Base-by-base conservation (phyloP, 129 eudicot species). In the Lactuca sativa region DNA sequence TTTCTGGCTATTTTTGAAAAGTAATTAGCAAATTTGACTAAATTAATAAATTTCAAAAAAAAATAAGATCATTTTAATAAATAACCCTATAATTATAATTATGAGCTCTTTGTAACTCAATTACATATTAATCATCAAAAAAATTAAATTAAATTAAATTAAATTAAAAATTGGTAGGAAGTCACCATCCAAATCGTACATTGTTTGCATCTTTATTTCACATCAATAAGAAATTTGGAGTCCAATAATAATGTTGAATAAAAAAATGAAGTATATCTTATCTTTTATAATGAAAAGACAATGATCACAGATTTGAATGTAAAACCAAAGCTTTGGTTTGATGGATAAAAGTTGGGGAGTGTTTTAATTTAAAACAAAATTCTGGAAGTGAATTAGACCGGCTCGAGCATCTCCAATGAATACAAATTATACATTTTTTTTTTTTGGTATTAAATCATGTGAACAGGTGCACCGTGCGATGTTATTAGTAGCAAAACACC, bases 141-240 rank as follows among this genome's bases (percentile, higher is more conserved):
- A 25, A 25, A 25, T 25, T 0, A 25, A 25, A 25, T 0, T 0
- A 0, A 25, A 25, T 25, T 0, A 25, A 25, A 25, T 25, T 0
- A 1, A 25, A 0, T 25, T 0, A 25, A 25, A 47, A 12, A 1
- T 11, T 47, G 52, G 52, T 47, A 12, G 52, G 15, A 11, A 38
- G 62, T 68, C 73, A 4, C 48, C 17, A 53, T 68, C 72, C 52
- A 25, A 32, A 48, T 66, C 12, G 4, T 32, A 52, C 73, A 37
- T 12, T 47, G 52, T 47, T 43, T 52, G 7, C 62, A 34, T 53
- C 63, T 68, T 68, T 68, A 68, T 68, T 68, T 68, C 73, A 17
- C 62, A 68, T 68, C 73, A 11, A 37, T 36, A 15, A 55, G 51
- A 67, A 67, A 53, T 37, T 34, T 9, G 49, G 15, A 54, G 32